phyloP scores from a whole-genome alignment of 148 eudicot genomes.

The Polygonum maritimum region DNA sequence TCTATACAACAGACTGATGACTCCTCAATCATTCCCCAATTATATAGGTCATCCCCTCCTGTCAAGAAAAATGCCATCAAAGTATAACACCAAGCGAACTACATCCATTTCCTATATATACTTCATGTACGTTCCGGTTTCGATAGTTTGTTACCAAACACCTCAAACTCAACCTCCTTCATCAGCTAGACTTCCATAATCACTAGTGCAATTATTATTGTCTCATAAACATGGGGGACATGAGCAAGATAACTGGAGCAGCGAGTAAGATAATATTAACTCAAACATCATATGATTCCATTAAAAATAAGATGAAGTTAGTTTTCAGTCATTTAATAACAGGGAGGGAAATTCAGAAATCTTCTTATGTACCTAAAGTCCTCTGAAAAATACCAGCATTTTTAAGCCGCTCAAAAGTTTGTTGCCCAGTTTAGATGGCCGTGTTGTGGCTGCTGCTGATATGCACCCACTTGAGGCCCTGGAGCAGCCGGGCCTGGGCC shows the following conservation, averaged over 20 bases:
- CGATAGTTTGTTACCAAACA: no score
- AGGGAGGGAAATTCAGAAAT: not conserved
- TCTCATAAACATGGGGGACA: not conserved
- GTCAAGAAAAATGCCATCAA: no score
- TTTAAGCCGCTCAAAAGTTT: slow-evolving; percentile 35
- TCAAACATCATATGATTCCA: slow-evolving; percentile 1
- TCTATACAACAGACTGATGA: no score
- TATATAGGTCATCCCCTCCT: no score
- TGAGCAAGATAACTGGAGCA: not conserved
- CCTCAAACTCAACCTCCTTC: no score
- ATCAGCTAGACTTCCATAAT: no score
- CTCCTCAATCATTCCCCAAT: no score
- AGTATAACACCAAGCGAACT: no score
- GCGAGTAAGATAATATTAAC: not conserved
- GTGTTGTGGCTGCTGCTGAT: slow-evolving; percentile 74
- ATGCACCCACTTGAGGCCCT: slow-evolving; percentile 55
- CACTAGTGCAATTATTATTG: no score
- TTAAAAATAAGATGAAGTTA: slow-evolving; percentile 4
- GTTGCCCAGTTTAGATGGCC: slow-evolving; percentile 73
- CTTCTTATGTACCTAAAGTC: slow-evolving; percentile 3
- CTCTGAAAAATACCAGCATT: slow-evolving; percentile 4
- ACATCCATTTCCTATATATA: no score
- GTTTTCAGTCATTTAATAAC: slow-evolving; percentile 4
- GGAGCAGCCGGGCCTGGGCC: slow-evolving; percentile 44
- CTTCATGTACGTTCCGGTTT: no score